Evolutionary conservation across 2,329 filamentous ascomycete genomes (phyloP), one percentile per base, ranked within the genome.

Genomic region (Paecilomyces fulvus): DNA sequence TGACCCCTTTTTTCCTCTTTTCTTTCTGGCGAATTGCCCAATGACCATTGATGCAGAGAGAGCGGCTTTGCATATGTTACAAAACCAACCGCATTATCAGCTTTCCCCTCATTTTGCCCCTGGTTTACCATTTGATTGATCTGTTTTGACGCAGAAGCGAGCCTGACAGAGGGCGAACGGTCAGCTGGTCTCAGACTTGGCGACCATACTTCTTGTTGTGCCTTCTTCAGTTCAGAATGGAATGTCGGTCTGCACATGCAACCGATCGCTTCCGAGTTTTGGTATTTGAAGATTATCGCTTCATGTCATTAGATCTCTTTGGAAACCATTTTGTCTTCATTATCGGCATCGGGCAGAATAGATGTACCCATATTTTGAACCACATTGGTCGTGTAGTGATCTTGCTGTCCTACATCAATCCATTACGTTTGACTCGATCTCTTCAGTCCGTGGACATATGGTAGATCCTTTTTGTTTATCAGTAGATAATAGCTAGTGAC

Each of bases 321-420:
- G 52, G 28, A 43, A 21, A 52, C 23, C 31, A 49, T 56, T 30
- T 53, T 31, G 48, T 54, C 53, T 37, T 17, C n/a, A 20, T 21
- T 28, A 63, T 54, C 58, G 59, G 37, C 51, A 56, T 60, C 62
- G 61, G 66, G 55, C 65, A 65, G 62, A 68, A 65, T 71, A 69
- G 68, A 71, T 70, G 66, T 70, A 71, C 59, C 59, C 65, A 68
- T 71, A 71, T 56, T 59, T 56, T 57, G 37, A 43, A 43, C 37
- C 37, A 17, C n/a, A 17, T 43, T 43, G 14, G 37, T 43, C 37
- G 20, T 20, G 37, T 43, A 43, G 37, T 43, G 37, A 43, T 43
- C 37, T 43, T 37, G 4, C 33, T 37, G 14, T 37, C 33, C 37
- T 43, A 43, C 37, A 43, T 43, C 3, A 43, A 43, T 43, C 37